Base-by-base conservation (phyloP, 2,329 filamentous ascomycete species). In the Podosphaera xanthii region DNA sequence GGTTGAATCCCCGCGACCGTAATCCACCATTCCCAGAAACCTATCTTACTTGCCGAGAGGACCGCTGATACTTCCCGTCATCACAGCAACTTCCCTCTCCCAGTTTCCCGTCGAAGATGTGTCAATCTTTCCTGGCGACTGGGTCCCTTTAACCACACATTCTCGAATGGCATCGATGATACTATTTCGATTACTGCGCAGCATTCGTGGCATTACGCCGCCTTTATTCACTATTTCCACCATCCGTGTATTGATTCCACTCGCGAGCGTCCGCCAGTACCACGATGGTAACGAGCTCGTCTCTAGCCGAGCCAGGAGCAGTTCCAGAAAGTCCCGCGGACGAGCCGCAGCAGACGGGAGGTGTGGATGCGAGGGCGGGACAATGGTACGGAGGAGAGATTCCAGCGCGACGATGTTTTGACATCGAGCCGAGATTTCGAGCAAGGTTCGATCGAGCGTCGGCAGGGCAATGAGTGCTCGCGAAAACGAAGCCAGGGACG, bases 51-150 rank as follows among this genome's bases (percentile, higher is more conserved):
- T 65, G 2, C 68, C 68, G 52, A 70, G 60, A 38, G 62, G 59
- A 3, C 68, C 67, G 46, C 89, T 76, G 4, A 96, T 81, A 65
- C 87, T 87, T 58, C 86, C 84, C 49, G 94, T 86, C 91, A 97
- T 96, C 55, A 97, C 90, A 1, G 90, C 89, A 55, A 90, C 84
- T 72, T 97, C 92, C 46, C 91, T 79, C 67, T 96, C 91, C 87
- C 88, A 96, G 59, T 74, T 78, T 5, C 73, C 75, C 62, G 70
- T 72, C 62, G 73, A 73, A 10, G 72, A 72, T n/a, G 72, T 67
- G 40, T 70, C 86, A 66, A 42, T 69, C 84, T 88, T 95, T 10
- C 70, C 69, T 7, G 67, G 69, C 0, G 75, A 78, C 12, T 75
- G 77, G 1, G 67, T 69, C 0, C 91, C 91, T 58, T 79, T 79